Base-by-base conservation (phyloP, 768 basidiomycete genomes). In the Mycena latifolia region DNA sequence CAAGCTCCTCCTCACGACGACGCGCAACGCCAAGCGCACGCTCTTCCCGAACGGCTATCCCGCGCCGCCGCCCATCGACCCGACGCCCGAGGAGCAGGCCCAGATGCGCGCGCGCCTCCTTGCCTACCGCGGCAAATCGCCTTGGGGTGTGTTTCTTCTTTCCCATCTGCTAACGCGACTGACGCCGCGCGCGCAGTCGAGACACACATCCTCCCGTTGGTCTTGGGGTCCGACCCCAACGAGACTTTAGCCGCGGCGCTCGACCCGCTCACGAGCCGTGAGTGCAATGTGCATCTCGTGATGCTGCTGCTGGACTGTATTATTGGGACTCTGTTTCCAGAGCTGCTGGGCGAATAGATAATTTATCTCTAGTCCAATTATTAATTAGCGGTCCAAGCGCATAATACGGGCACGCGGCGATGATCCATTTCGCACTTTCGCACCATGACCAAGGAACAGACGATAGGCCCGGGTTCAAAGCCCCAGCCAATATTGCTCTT, bases 31-130 rank as follows among this genome's bases (percentile, higher is more conserved):
- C 17, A 94, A 93, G 71, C 84, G 84, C 11, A 85, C 90, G 10
- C 82, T 99, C 28, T 99, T 97, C 74, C 96, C 97, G 5, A 89
- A 89, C 66, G 96, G 97, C 17, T 94, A 94, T 78, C 95, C 95
- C 1, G 92, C 86, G 0, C 88, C 89, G 0, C 77, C 89, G 0
- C 88, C 91, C 2, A 80, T 85, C 1, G 93, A 94, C 47, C 96
- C 96, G 20, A 88, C 90, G 0, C 80, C 80, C 1, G 93, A 93
- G 69, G 95, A 96, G 76, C 92, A 94, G 69, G 79, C 80, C 2
- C 83, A 80, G 35, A 80, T 94, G 53, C 84, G 87, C 31, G 80
- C 81, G 15, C 76, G 74, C 28, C 76, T 86, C 29, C 64, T 81
- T 24, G 74, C 76, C 2, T 84, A 70, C 29, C 69, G 69, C 48